Conservation (phyloP, 441 rosid species). For the Lepidium campestre region DNA sequence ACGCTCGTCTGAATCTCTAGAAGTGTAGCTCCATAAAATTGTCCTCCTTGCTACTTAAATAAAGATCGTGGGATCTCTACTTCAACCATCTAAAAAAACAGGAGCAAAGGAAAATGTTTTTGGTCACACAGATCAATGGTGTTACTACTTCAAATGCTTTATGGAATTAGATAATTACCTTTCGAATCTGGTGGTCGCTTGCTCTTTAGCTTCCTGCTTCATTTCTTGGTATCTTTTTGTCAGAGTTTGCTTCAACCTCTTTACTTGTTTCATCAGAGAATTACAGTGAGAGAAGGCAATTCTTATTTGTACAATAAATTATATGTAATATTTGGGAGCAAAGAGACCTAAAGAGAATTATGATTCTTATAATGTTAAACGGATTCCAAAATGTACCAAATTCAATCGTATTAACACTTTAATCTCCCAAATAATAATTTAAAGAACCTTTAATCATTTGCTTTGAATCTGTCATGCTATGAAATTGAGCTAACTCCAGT, state of each 20-base stretch:
- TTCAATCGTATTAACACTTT: too few species aligned
- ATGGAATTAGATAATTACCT: conserved; percentile 36
- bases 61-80: conserved; percentile 77
- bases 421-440: too few species aligned
- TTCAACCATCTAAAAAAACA: conserved; percentile 70
- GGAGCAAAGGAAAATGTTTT: neutral
- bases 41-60: conserved; percentile 94
- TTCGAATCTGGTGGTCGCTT: conserved; percentile 85
- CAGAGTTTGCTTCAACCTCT: conserved; percentile 72
- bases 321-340: too few species aligned
- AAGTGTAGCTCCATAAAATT: conserved; percentile 81
- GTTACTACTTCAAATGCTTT: neutral
- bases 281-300: neutral
- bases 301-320: too few species aligned
- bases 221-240: conserved; percentile 64
- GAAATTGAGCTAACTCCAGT: conserved; percentile 85
- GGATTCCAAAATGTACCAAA: too few species aligned
- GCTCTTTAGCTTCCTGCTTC: conserved; percentile 74
- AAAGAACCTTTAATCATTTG: conserved; percentile 62
- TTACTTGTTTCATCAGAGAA: conserved; percentile 12
- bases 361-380: too few species aligned
- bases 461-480: conserved; percentile 51
- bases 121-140: neutral
- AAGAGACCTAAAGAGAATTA: too few species aligned
- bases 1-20: conserved; percentile 66